Percentiles rank a stretch among this genome's conserved stretches.
Evolutionary conservation across 257 asterid genomes (phyloP).

Genomic region (Echites panduratus): DNA sequence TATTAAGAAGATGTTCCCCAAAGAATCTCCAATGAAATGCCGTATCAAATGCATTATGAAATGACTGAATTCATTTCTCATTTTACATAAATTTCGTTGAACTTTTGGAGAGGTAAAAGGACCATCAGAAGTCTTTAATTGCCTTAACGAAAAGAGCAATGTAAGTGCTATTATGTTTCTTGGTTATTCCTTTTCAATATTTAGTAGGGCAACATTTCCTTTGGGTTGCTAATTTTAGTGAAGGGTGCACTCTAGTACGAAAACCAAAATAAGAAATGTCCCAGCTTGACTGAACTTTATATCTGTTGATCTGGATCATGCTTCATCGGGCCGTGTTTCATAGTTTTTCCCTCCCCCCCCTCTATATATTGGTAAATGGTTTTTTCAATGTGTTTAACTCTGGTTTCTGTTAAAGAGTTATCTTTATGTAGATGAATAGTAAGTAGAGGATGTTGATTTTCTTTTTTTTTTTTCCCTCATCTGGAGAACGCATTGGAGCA

Average conservation of each 20-base stretch:
- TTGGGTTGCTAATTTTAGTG: background rate
- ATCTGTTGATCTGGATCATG: background rate
- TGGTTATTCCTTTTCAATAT: background rate
- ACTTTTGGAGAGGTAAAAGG: background rate
- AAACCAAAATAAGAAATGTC: background rate
- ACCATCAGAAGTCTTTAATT: background rate
- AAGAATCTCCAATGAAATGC: background rate
- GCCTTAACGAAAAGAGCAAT: background rate
- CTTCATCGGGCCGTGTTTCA: background rate
- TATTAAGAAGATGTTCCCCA: background rate
- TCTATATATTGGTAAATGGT: background rate
- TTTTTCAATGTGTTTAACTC: background rate
- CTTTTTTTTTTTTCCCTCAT: background rate
- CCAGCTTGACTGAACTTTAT: background rate
- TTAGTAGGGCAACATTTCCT: background rate
- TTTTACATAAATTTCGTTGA: too few species aligned
- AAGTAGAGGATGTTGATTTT: background rate
- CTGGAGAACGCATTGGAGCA: slow-evolving; percentile 34
- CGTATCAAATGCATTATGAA: background rate
- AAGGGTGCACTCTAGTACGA: background rate
- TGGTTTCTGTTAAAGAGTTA: background rate
- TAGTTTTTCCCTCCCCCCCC: too few species aligned
- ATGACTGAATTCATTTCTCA: too few species aligned
- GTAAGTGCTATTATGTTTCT: background rate
- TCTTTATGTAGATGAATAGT: background rate